phyloP scores from a whole-genome alignment of 164 flowering plant species.

The Dillenia suffruticosa region DNA sequence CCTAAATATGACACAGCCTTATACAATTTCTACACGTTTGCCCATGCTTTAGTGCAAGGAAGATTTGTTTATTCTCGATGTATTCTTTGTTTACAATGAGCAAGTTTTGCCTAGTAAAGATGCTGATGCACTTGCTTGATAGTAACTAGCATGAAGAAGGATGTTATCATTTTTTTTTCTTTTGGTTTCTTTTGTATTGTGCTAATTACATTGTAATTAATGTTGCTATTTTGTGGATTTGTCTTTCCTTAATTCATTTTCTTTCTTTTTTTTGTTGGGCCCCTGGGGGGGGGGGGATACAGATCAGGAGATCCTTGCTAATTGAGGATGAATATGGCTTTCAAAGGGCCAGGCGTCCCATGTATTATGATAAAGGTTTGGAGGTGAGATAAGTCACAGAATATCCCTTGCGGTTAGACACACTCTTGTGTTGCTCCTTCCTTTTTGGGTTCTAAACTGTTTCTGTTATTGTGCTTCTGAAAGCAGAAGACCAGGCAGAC shows the following conservation, averaged over 20 bases:
- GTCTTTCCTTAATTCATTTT: conserved; percentile 4
- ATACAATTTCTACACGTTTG: no score
- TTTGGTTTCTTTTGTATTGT: background rate
- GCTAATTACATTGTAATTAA: background rate
- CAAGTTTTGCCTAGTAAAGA: no score
- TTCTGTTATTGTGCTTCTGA: background rate
- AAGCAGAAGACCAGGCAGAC: conserved; percentile 78
- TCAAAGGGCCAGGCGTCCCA: conserved; percentile 60
- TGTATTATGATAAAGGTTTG: conserved; percentile 83
- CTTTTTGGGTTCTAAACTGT: background rate
- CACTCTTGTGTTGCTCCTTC: background rate
- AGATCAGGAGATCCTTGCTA: conserved; percentile 83
- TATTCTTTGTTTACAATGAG: no score
- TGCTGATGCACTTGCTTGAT: no score
- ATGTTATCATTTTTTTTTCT: background rate
- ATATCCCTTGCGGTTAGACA: background rate
- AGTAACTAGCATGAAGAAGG: no score
- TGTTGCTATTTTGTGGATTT: background rate
- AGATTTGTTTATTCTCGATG: no score
- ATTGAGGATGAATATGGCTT: conserved; percentile 93
- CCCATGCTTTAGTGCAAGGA: no score
- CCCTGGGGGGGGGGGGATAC: background rate
- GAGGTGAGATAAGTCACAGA: conserved; percentile 45
- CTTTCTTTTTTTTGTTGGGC: background rate
- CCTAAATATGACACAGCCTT: no score